Conservation (phyloP, 352 stramenopile genomes). For the Pythium plurisporium region DNA sequence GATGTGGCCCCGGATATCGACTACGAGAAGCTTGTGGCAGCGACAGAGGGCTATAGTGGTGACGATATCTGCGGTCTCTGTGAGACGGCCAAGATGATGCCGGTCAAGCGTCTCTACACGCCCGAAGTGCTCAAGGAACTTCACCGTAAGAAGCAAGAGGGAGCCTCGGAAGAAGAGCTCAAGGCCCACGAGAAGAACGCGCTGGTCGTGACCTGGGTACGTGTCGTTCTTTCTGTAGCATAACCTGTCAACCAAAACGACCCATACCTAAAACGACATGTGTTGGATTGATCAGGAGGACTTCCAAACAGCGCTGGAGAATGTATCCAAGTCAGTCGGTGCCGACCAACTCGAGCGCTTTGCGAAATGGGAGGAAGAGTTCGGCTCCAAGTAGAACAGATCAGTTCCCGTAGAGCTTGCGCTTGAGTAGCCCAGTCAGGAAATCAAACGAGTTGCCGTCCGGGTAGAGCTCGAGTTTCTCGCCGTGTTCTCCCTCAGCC, state of each 20-base stretch:
- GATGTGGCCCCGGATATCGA: constrained; percentile 78
- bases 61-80: constrained; percentile 44
- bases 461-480: constrained; percentile 81
- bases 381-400: constrained; percentile 64
- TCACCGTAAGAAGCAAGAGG: constrained; percentile 50
- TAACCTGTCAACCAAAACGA: not conserved
- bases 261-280: not conserved
- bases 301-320: constrained; percentile 65
- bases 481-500: constrained; percentile 48
- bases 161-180: constrained; percentile 46
- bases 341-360: constrained; percentile 74
- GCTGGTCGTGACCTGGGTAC: constrained; percentile 46
- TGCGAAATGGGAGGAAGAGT: constrained; percentile 72
- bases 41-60: constrained; percentile 55
- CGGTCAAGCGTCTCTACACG: constrained; percentile 40
- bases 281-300: constrained; percentile 26
- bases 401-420: constrained; percentile 71
- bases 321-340: constrained; percentile 81
- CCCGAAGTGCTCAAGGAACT: constrained; percentile 44
- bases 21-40: constrained; percentile 56
- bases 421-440: constrained; percentile 77
- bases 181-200: constrained; percentile 54
- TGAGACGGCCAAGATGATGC: constrained; percentile 49
- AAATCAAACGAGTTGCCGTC: constrained; percentile 91
- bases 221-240: not conserved